Base-by-base conservation (phyloP, 2,329 filamentous ascomycete species). In the Rutstroemia sydowiana region DNA sequence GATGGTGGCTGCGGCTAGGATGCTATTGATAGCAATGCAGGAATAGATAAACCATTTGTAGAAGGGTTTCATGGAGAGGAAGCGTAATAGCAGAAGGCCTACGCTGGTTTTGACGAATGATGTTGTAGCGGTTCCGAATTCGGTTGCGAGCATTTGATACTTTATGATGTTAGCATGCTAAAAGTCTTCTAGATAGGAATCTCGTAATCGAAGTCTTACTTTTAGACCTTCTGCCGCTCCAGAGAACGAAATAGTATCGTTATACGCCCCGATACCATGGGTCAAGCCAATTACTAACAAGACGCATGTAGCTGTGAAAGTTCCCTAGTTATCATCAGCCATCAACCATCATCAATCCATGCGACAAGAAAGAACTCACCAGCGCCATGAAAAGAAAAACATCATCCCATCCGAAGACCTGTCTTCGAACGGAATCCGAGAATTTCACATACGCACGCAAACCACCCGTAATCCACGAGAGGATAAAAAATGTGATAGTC, bases 371-470 rank as follows among this genome's bases (percentile, higher is more conserved):
- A 21, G 3, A 14, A 51, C 48, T 30, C 32, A 51, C 48, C 23
- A 51, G 11, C 1, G 41, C 13, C 11, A 51, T 3, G 11, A 51
- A 0, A 7, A 45, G 37, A 26, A 43, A 51, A 45, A 39, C 26
- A 45, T 51, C 48, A 40, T 51, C 48, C 7, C 8, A 26, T 16
- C 48, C 48, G 31, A 51, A 45, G 10, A 23, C 45, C 23, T n/a
- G n/a, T 20, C 45, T 8, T 40, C 28, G 14, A 51, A 2, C 5
- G 30, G 14, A 11, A 23, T 30, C 23, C 48, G 41, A 4, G 16
- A 20, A 10, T 51, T 45, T 37, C 48, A 51, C 31, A n/a, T n/a
- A n/a, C n/a, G n/a, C n/a, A n/a, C 48, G 18, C 31, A 51, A 31
- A 8, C 20, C 32, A 20, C 37, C 48, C n/a, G 21, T 32, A 5